Evolutionary conservation across 2,329 filamentous ascomycete species (phyloP), one percentile per base, ranked within the genome.

Genomic region (Gnomoniopsis sp.): DNA sequence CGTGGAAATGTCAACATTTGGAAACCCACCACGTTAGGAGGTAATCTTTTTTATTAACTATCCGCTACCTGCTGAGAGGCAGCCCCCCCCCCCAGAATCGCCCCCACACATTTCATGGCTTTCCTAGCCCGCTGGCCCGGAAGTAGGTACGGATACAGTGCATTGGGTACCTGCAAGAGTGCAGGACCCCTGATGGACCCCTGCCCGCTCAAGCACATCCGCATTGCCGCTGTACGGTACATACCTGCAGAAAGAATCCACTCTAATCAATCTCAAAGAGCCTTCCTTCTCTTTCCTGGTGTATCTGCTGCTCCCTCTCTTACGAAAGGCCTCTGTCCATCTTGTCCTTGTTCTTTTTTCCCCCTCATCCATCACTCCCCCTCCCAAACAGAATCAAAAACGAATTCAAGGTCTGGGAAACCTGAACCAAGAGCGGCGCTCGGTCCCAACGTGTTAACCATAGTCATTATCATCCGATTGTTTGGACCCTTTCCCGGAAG

Each of bases 401-500:
- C 30, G 38, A 26, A 36, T 55, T 46, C 44, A 51, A 55, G 56
- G 55, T 49, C 56, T 38, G 56, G 52, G 49, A 57, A 53, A 52
- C 59, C 56, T 59, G 56, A 58, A 61, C 59, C 26, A 11, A 49
- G 53, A 55, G 53, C 53, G 44, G 53, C 33, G 53, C 53, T 55
- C 53, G 44, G n/a, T 34, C 52, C n/a, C n/a, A n/a, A n/a, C n/a
- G n/a, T n/a, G n/a, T n/a, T n/a, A 19, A 44, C 51, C 15, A 44
- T 38, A 23, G 33, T 14, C 2, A n/a, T 19, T 7, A 10, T 17
- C 49, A 14, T 15, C 33, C 49, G 36, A 30, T 30, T 30, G 26
- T 30, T 30, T 30, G 26, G 26, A 30, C n/a, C n/a, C n/a, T n/a
- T n/a, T n/a, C n/a, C n/a, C n/a, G n/a, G n/a, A n/a, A n/a, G n/a